Conservation (phyloP, 208 protist genomes). For the Acanthamoeba royreba region DNA sequence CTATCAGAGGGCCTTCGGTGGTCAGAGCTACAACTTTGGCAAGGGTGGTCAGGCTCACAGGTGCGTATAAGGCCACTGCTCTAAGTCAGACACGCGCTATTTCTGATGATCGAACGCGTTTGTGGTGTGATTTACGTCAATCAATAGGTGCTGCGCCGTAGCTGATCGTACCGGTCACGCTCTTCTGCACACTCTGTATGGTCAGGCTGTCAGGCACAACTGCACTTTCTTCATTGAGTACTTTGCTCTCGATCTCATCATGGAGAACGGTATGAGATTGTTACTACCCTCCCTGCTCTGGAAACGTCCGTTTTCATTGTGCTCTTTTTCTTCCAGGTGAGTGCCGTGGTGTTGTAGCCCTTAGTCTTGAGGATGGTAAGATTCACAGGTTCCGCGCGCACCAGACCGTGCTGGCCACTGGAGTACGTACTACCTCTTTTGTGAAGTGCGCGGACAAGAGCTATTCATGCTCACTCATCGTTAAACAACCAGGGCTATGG, state of each 20-base stretch:
- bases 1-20: constrained; percentile 99
- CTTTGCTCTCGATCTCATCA: constrained; percentile 98
- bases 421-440: constrained; percentile 63
- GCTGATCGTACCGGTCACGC: constrained; percentile 98
- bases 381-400: constrained; percentile 97
- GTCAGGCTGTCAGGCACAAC: constrained; percentile 90
- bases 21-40: constrained; percentile 96
- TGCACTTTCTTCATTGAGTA: constrained; percentile 99
- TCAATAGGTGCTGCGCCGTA: constrained; percentile 92
- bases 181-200: constrained; percentile 98
- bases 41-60: constrained; percentile 78
- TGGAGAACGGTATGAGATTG: constrained; percentile 96
- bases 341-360: constrained; percentile 94
- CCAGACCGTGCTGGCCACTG: constrained; percentile 96
- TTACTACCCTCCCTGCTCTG: constrained; percentile 48
- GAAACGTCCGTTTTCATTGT: background rate
- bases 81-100: too few species aligned
- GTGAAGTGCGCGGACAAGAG: background rate
- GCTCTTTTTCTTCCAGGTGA: too few species aligned
- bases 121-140: background rate
- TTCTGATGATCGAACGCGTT: background rate
- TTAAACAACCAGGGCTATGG: constrained; percentile 88
- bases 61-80: background rate
- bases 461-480: background rate
- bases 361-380: constrained; percentile 96